A percentile compares a stretch with the other conserved stretches of the same genome.
Conservation (phyloP, 805 yeast species). For the Kazachstania kunashirensis region DNA sequence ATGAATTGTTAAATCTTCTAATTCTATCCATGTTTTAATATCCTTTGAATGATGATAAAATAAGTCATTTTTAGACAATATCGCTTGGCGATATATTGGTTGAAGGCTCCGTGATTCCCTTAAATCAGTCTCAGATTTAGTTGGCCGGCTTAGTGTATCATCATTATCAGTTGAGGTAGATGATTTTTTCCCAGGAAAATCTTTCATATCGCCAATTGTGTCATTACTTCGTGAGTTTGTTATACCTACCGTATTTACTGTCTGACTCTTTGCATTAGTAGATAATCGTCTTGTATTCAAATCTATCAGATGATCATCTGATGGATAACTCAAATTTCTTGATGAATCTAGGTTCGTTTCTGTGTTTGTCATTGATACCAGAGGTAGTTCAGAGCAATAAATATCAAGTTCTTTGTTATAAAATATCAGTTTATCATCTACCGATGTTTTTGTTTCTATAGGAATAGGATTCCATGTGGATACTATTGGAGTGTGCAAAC, state of each 20-base stretch:
- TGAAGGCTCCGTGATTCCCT: slow-evolving; percentile 5
- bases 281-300: slow-evolving; percentile 24
- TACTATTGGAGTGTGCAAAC: slow-evolving; percentile 27
- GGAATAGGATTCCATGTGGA: slow-evolving; percentile 56
- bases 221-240: neutral
- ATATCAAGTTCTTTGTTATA: slow-evolving; percentile 52
- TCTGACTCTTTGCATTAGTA: slow-evolving; percentile 1
- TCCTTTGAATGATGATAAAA: slow-evolving; percentile 56
- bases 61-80: slow-evolving; percentile 29
- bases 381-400: slow-evolving; percentile 50
- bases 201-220: neutral
- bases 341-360: slow-evolving; percentile 1
- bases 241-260: neutral
- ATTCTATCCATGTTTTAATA: slow-evolving; percentile 48
- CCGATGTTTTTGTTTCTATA: slow-evolving; percentile 27
- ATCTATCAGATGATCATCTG: slow-evolving; percentile 24
- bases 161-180: neutral
- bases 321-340: slow-evolving; percentile 17
- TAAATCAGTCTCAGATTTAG: slow-evolving; percentile 1
- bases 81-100: slow-evolving; percentile 17
- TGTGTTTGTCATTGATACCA: slow-evolving; percentile 32
- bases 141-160: neutral
- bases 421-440: slow-evolving; percentile 45
- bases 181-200: neutral
- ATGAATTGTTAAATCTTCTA: slow-evolving; percentile 39